Conservation (phyloP, 495 filamentous ascomycete genomes). For the Hypomontagnella monticulosa region DNA sequence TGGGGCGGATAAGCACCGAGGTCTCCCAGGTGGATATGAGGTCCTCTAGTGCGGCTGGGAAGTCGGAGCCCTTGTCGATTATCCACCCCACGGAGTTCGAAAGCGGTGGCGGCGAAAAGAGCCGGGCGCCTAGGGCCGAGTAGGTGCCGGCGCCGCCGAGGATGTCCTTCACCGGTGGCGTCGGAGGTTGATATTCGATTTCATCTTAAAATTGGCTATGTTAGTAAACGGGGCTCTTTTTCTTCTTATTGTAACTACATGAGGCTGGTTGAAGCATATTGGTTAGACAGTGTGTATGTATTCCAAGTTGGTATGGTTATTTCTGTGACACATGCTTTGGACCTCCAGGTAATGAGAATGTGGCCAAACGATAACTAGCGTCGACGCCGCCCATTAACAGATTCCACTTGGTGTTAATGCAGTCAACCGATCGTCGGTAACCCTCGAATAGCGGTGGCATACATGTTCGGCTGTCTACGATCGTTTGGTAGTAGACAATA, state of each 20-base stretch:
- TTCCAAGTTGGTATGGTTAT: not conserved
- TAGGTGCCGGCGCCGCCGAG: constrained; percentile 89
- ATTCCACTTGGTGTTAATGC: constrained; percentile 21
- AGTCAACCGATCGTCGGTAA: constrained; percentile 15
- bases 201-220: constrained; percentile 71
- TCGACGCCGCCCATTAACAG: constrained; percentile 4
- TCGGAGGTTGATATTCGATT: constrained; percentile 77
- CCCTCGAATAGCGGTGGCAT: not conserved
- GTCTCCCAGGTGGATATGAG: constrained; percentile 78
- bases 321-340: not conserved
- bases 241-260: not conserved
- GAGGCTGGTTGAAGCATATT: not conserved
- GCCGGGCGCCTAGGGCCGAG: constrained; percentile 84
- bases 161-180: constrained; percentile 71
- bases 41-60: constrained; percentile 70
- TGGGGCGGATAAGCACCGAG: constrained; percentile 70
- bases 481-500: not conserved
- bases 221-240: constrained; percentile 6
- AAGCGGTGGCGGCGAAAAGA: constrained; percentile 74
- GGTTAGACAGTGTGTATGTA: not conserved
- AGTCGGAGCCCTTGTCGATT: constrained; percentile 88
- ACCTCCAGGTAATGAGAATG: not conserved
- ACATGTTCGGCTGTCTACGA: constrained; percentile 1
- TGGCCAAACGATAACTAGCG: not conserved
- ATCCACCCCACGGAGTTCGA: constrained; percentile 82